Evolutionary conservation across 768 basidiomycete species (phyloP), one percentile per base, ranked within the genome.

Genomic region (Gelatoporia subvermispora): DNA sequence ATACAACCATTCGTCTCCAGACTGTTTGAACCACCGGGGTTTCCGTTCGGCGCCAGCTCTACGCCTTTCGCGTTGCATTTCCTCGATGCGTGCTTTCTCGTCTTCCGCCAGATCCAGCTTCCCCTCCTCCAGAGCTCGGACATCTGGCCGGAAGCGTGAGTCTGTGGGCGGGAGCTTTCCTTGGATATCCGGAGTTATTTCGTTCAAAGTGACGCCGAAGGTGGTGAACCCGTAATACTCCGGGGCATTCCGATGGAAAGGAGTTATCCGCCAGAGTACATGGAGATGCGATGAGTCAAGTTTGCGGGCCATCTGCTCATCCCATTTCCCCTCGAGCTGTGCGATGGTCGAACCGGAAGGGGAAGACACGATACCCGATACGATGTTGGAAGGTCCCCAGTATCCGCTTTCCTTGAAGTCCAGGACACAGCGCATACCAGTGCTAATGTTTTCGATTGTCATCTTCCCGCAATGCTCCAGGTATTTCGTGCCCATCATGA

Each of bases 401-500:
- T 90, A 93, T 17, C 88, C 85, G 36, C 80, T 81, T 60, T 87
- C 88, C 61, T 90, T 90, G 71, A 94, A 93, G 41, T 90, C 88
- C n/a, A 92, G 62, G 16, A 81, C 71, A 58, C 87, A 91, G 17
- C 75, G 76, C 34, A 72, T 71, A 11, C 74, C 72, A 21, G 71
- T 76, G 22, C 70, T 70, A 5, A 65, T 70, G 56, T 90, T 89
- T 50, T 81, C 79, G 39, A 94, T 81, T 10, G 72, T 77, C 81
- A 93, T 79, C 62, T 85, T 78, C 22, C 91, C 91, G 35, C 75
- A 77, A 58, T 93, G 92, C 61, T 93, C 91, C 22, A 94, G 75
- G 62, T 93, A 94, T 60, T 93, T 93, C 21, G 88, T 85, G 9
- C 92, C 92, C 66, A 90, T 84, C 80, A 93, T 84, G 49, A 94